Evolutionary conservation across 106 monocot species (phyloP).

Genomic region (Dioscorea zingiberensis): DNA sequence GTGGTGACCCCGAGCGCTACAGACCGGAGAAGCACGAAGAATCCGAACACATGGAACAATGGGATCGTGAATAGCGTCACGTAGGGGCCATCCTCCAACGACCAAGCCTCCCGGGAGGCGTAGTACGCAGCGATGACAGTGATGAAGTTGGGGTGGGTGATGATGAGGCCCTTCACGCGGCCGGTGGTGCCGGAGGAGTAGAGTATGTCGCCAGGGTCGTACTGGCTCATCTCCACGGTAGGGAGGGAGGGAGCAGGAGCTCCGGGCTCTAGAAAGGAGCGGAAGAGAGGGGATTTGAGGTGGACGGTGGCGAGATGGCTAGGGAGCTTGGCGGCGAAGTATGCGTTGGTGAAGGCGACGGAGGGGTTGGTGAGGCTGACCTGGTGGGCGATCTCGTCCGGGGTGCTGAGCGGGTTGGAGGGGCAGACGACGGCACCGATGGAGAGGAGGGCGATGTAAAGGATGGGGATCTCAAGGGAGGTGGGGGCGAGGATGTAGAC

Average conservation of each 20-base stretch:
- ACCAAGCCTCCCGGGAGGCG: not conserved
- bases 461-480: constrained; percentile 9
- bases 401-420: constrained; percentile 2
- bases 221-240: constrained; percentile 14
- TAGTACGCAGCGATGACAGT: constrained; percentile 14
- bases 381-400: constrained; percentile 17
- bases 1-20: constrained; percentile 38
- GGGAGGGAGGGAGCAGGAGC: not conserved
- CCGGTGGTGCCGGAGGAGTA: constrained; percentile 64
- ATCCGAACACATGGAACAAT: constrained; percentile 63
- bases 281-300: constrained; percentile 20
- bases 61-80: constrained; percentile 40
- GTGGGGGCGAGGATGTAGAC: constrained; percentile 29
- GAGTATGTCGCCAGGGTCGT: constrained; percentile 32
- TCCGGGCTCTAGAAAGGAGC: constrained; percentile 1
- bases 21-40: constrained; percentile 37
- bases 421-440: constrained; percentile 15
- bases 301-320: not conserved
- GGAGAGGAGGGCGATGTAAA: constrained; percentile 25
- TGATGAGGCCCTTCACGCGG: constrained; percentile 33
- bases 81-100: not conserved
- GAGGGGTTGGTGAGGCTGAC: constrained; percentile 6
- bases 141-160: constrained; percentile 50
- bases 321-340: constrained; percentile 8
- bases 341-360: constrained; percentile 15